Base-by-base conservation (phyloP, 345 rosid species). In the Durio zibethinus region DNA sequence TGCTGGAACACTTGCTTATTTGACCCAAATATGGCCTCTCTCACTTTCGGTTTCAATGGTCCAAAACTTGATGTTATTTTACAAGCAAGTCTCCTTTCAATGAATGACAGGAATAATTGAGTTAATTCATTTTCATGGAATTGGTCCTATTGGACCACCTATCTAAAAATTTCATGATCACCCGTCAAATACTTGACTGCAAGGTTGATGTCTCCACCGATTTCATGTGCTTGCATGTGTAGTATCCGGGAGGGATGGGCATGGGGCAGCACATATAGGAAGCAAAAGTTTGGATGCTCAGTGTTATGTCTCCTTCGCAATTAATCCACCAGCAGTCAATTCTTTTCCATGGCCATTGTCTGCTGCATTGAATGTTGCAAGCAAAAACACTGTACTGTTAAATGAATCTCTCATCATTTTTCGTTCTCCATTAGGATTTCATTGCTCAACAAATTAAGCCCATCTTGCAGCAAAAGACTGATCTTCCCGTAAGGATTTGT, bases 201-300 rank as follows among this genome's bases (percentile, higher is more conserved):
- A 45, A 15, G 35, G 21, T 27, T 36, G 35, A 25, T 4, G 20
- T 67, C 54, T 25, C 25, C 54, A 29, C 40, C 42, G 59, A 48
- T 48, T 36, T 70, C 59, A 70, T 48, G 71, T 65, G 71, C 71
- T 65, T 65, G 31, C 31, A 31, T 64, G 31, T 65, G 65, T 69
- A 47, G 38, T 45, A 15, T 16, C 23, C 27, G 1, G 48, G 11
- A 52, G 63, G 48, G 61, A 72, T 53, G 76, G 76, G 76, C 75
- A 72, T 53, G 3, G 20, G 2, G 10, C 40, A 25, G 31, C 33
- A 11, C 2, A 12, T 21, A 23, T 11, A 42, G 36, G 36, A 27
- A 14, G 64, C 64, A 60, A 1, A 27, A 60, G 64, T 27, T 60
- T 60, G 64, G 20, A 27, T 27, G 64, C 36, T 36, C 69, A 35